Percentiles rank a stretch among this genome's conserved stretches.
Conservation (phyloP, 2,329 filamentous ascomycete genomes). For the Blastomyces parvus region DNA sequence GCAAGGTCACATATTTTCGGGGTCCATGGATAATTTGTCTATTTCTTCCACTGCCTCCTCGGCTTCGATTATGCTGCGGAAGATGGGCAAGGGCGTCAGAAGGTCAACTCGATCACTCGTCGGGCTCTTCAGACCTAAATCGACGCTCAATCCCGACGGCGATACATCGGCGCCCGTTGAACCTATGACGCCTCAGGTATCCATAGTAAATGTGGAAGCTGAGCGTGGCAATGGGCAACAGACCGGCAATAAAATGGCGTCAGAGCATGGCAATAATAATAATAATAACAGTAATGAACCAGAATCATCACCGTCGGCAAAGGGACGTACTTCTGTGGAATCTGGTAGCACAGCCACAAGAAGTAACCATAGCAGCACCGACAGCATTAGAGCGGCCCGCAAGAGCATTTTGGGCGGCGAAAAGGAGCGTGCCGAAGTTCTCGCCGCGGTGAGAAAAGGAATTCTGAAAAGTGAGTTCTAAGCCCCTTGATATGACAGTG, state of each 20-base stretch:
- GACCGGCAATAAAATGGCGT: conserved; percentile 26
- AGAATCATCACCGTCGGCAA: background rate
- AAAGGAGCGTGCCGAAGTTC: conserved; percentile 77
- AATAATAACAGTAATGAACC: background rate
- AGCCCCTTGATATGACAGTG: too few species aligned
- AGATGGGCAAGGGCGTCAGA: conserved; percentile 99
- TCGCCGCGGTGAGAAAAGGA: conserved; percentile 87
- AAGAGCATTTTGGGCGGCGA: conserved; percentile 91
- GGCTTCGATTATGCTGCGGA: conserved; percentile 56
- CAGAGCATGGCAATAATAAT: background rate
- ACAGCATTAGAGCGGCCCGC: conserved; percentile 24
- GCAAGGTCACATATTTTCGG: conserved; percentile 70
- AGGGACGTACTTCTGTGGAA: conserved; percentile 11
- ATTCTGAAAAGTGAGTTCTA: conserved; percentile 78
- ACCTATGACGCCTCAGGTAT: conserved; percentile 72
- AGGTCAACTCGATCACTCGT: conserved; percentile 84
- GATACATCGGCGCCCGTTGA: conserved; percentile 53
- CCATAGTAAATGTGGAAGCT: conserved; percentile 91
- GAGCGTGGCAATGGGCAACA: conserved; percentile 76
- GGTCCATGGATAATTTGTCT: conserved; percentile 82
- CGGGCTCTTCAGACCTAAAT: conserved; percentile 91
- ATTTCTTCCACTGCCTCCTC: conserved; percentile 42
- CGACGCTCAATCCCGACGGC: conserved; percentile 65
- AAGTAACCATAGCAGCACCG: conserved; percentile 38
- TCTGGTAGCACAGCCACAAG: conserved; percentile 8